A percentile compares a stretch with the other conserved stretches of the same genome.
Conservation (phyloP, 192 early-diverging fungal genomes). For the Linnemannia zychae region DNA sequence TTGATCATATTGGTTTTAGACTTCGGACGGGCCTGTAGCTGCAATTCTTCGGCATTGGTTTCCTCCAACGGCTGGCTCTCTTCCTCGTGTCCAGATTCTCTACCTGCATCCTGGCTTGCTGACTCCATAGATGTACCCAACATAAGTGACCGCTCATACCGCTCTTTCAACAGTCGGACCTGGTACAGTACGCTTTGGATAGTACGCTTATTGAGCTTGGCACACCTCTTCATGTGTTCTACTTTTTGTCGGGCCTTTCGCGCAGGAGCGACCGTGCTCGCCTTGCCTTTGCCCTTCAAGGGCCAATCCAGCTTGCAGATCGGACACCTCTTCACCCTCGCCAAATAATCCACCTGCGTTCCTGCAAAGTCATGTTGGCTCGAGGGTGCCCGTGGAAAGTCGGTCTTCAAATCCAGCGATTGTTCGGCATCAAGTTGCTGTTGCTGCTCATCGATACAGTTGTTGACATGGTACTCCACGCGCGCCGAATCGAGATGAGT, state of each 20-base stretch:
- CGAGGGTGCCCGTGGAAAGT: neutral
- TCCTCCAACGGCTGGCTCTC: neutral
- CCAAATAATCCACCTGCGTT: slow-evolving; percentile 33
- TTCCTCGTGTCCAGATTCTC: neutral
- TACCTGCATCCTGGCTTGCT: neutral
- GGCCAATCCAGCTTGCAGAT: slow-evolving; percentile 47
- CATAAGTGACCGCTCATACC: slow-evolving; percentile 32
- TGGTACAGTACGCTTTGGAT: slow-evolving; percentile 38
- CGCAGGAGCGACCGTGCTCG: neutral
- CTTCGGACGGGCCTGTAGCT: neutral
- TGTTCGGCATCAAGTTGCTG: neutral
- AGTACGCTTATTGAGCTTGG: slow-evolving; percentile 30
- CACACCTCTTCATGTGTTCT: slow-evolving; percentile 45
- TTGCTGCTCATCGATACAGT: slow-evolving; percentile 43
- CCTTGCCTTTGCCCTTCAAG: slow-evolving; percentile 6
- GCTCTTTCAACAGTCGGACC: slow-evolving; percentile 37
- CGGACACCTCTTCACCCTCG: slow-evolving; percentile 36
- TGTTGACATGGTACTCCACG: slow-evolving; percentile 42
- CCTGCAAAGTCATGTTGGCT: slow-evolving; percentile 28
- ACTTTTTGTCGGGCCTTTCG: slow-evolving; percentile 35
- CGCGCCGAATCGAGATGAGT: slow-evolving; percentile 34
- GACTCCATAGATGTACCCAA: slow-evolving; percentile 17
- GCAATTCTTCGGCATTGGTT: neutral
- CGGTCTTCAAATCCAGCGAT: neutral
- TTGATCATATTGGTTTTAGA: slow-evolving; percentile 1